A percentile compares a stretch with the other conserved stretches of the same genome.
Conservation (phyloP, 1,284 basidiomycete genomes). For the Ceratobasidium sp. region DNA sequence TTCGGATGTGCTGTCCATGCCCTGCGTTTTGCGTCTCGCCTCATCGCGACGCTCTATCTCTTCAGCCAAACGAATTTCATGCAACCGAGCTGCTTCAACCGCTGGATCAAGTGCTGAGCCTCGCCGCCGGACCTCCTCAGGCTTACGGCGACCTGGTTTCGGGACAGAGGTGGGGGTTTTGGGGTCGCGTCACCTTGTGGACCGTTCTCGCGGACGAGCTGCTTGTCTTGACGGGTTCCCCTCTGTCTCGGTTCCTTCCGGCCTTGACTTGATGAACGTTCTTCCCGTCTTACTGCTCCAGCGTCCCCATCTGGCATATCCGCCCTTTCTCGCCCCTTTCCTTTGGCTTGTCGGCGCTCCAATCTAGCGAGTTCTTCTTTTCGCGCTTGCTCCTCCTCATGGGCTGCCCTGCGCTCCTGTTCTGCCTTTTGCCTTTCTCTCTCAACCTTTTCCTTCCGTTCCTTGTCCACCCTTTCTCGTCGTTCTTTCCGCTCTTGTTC, state of each 20-base stretch:
- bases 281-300: neutral
- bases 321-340: slow-evolving; percentile 2
- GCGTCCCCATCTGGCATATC: neutral
- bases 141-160: neutral
- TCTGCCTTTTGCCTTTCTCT: slow-evolving; percentile 11
- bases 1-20: neutral
- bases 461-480: slow-evolving; percentile 4
- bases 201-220: neutral
- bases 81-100: slow-evolving; percentile 16
- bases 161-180: neutral
- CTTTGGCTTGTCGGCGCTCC: slow-evolving; percentile 14
- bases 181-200: neutral
- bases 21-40: neutral
- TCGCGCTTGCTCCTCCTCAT: slow-evolving; percentile 7
- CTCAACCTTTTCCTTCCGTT: slow-evolving; percentile 1
- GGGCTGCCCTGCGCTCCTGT: neutral
- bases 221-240: neutral
- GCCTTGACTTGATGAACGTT: neutral
- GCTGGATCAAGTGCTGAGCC: neutral
- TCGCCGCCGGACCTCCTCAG: slow-evolving; percentile 1
- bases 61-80: slow-evolving; percentile 15
- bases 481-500: slow-evolving; percentile 4
- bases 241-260: neutral
- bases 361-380: slow-evolving; percentile 15
- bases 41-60: slow-evolving; percentile 17